phyloP scores from a whole-genome alignment of 2,329 filamentous ascomycete species.

The Calonectria honghensis region DNA sequence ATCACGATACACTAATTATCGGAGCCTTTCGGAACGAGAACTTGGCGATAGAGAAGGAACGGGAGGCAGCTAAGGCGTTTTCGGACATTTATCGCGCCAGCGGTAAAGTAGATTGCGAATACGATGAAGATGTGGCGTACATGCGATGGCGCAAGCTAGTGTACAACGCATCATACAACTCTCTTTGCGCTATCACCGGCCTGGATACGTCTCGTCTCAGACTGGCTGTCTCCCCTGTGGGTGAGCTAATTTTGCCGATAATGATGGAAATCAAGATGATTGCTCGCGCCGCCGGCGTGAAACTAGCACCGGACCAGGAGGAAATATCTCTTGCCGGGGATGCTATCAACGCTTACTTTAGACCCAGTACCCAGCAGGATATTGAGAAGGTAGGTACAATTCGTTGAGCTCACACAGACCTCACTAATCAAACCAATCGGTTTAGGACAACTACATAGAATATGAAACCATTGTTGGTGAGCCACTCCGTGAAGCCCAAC shows the following conservation, averaged over 20 bases:
- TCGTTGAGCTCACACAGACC: fast-evolving
- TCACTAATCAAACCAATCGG: background rate
- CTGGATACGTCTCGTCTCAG: background rate
- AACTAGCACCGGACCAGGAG: slow-evolving; percentile 8
- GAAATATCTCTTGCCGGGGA: slow-evolving; percentile 8
- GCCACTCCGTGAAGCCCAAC: background rate
- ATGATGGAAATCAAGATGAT: slow-evolving; percentile 21
- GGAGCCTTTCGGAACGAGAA: slow-evolving; percentile 1
- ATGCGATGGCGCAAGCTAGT: slow-evolving; percentile 71
- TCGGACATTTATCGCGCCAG: slow-evolving; percentile 19
- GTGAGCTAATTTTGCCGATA: slow-evolving; percentile 13
- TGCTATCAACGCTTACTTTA: slow-evolving; percentile 15
- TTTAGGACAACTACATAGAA: slow-evolving; percentile 17
- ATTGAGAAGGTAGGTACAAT: background rate
- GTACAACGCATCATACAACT: slow-evolving; percentile 70
- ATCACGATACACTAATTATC: slow-evolving; percentile 10
- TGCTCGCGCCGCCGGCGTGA: slow-evolving; percentile 5
- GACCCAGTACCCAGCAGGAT: slow-evolving; percentile 17
- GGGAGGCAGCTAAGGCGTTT: background rate
- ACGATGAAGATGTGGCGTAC: slow-evolving; percentile 63
- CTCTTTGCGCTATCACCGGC: slow-evolving; percentile 7
- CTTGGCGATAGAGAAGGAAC: background rate
- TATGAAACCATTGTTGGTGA: slow-evolving; percentile 15
- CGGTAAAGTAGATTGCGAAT: slow-evolving; percentile 64
- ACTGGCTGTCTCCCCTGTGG: background rate